Evolutionary conservation across 129 eudicot species (phyloP), one percentile per base, ranked within the genome.

Genomic region (Centaurea solstitialis): DNA sequence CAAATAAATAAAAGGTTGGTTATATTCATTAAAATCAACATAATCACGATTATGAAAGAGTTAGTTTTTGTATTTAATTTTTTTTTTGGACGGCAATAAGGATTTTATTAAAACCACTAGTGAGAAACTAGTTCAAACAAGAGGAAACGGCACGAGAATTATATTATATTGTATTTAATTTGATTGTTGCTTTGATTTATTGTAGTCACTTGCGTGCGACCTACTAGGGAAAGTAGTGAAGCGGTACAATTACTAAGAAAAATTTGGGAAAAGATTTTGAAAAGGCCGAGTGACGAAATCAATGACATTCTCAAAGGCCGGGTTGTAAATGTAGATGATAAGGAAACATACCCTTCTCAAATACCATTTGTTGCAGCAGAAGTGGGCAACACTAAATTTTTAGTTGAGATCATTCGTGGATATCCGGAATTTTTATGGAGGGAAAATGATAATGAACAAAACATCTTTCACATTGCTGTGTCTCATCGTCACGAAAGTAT

Each of bases 391-490:
- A 18, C 38, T 18, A n/a, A 40, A 12, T 82, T 86, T 41, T 26
- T 86, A 12, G 72, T 67, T 28, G 86, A 70, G 70, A 53, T 86
- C 0, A 24, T 87, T 79, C 35, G 20, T 17, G 9, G 2, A 4
- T 83, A 37, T 40, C 87, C 87, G n/a, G 90, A 80, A 4, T 70
- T 87, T 37, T 76, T 78, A 38, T 87, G 85, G 87, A 84, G 45
- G 47, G 39, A 1, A 18, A 73, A 87, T 30, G 80, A 68, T 26
- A 4, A 72, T 12, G 26, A 37, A 7, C 82, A 66, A 13, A 80
- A 61, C n/a, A 80, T 87, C 74, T 87, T 87, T 73, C 87, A 87
- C 41, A 11, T 87, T 40, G 83, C 90, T 24, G 85, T 72, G 39
- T 40, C 78, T 15, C 57, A 80, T 84, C 87, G 90, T 38, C 83